A percentile compares a stretch with the other conserved stretches of the same genome.
phyloP scores from a whole-genome alignment of 768 basidiomycete species.

The Trametes cingulata region DNA sequence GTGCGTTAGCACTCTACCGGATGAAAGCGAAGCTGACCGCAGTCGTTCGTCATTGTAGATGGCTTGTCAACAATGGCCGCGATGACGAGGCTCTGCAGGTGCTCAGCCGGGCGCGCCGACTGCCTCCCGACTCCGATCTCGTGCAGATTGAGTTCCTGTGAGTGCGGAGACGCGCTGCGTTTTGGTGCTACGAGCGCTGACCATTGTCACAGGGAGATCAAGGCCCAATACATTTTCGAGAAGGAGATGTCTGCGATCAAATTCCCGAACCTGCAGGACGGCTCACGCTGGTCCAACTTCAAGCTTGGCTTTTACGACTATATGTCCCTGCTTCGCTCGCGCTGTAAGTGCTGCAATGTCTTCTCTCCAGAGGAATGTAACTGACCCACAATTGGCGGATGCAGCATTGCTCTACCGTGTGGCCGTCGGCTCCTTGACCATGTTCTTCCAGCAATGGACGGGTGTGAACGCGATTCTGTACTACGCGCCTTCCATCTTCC shows the following conservation, averaged over 20 bases:
- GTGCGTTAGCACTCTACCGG: slow-evolving; percentile 37
- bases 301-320: slow-evolving; percentile 64
- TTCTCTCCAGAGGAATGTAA: too few species aligned
- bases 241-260: slow-evolving; percentile 56
- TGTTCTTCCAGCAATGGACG: slow-evolving; percentile 87
- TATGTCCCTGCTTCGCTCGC: slow-evolving; percentile 55
- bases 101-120: slow-evolving; percentile 57
- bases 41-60: slow-evolving; percentile 38
- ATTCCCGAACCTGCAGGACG: slow-evolving; percentile 69
- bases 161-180: slow-evolving; percentile 33
- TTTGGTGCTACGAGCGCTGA: background rate
- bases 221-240: slow-evolving; percentile 74
- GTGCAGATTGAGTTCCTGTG: slow-evolving; percentile 76
- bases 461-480: slow-evolving; percentile 77
- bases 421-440: slow-evolving; percentile 61
- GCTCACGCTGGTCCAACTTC: slow-evolving; percentile 54
- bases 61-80: slow-evolving; percentile 76
- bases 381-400: too few species aligned
- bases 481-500: slow-evolving; percentile 75
- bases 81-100: slow-evolving; percentile 72
- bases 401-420: slow-evolving; percentile 63
- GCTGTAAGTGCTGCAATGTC: slow-evolving; percentile 35
- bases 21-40: too few species aligned
- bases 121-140: slow-evolving; percentile 58
- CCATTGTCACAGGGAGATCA: slow-evolving; percentile 54